phyloP scores from a whole-genome alignment of 1,284 basidiomycete genomes.

The Exobasidium rhododendri region DNA sequence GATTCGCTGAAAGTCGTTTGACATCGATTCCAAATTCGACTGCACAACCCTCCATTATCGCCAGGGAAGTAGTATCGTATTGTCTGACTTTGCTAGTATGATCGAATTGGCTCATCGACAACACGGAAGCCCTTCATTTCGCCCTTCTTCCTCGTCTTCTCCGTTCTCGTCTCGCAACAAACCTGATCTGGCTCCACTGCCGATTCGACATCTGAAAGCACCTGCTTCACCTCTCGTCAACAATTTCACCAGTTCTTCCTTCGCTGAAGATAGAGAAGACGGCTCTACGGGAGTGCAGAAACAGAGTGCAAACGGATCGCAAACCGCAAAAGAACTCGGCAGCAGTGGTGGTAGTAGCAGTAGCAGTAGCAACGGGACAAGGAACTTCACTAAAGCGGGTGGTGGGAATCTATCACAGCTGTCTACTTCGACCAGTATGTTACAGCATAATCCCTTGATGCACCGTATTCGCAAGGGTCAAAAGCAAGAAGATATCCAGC shows the following conservation, averaged over 20 bases:
- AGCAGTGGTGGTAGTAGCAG: not conserved
- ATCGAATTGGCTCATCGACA: conserved; percentile 8
- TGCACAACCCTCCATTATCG: too few relatives aligned
- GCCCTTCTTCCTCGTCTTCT: conserved; percentile 7
- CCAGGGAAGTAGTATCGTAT: too few relatives aligned
- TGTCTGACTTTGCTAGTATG: not conserved
- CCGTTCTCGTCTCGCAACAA: not conserved
- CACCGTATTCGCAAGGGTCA: conserved; percentile 16
- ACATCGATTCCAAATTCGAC: too few relatives aligned
- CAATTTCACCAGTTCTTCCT: conserved; percentile 1
- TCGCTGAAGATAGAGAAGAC: not conserved
- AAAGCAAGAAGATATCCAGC: conserved; percentile 5
- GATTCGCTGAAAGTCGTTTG: too few relatives aligned
- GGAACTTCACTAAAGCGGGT: not conserved
- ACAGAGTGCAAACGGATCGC: not conserved
- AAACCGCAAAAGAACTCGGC: not conserved
- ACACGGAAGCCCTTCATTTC: not conserved
- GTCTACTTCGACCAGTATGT: not conserved
- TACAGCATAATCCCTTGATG: not conserved
- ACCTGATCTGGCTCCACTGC: conserved; percentile 3
- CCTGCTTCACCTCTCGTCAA: conserved; percentile 8
- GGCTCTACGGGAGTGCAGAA: not conserved
- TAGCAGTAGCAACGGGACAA: too few relatives aligned
- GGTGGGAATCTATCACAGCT: not conserved
- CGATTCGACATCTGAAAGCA: conserved; percentile 1